Evolutionary conservation across 306 rosid genomes (phyloP), one percentile per base, ranked within the genome.

Genomic region (Trifolium repens): DNA sequence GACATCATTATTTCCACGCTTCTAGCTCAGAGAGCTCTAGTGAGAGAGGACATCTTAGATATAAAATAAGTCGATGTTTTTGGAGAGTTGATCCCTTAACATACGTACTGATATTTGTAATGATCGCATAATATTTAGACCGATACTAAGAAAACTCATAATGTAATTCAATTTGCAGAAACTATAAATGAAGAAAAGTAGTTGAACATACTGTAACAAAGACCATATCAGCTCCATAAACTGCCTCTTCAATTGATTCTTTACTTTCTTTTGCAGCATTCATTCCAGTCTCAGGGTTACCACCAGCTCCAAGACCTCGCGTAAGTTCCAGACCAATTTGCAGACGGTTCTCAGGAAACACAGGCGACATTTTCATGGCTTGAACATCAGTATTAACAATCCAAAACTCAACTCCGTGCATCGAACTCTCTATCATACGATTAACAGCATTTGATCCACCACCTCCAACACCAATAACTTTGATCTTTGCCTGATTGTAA

Each of bases 251-350:
- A 55, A 94, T 88, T 1, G 96, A 87, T 70, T 91, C 88, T 81
- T 75, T 86, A 84, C 98, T 94, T 79, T 94, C 98, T 73, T 94
- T 87, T 42, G 96, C 98, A 76, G 98, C 98, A 86, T 86, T 94
- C 98, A 94, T 94, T 67, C 98, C 98, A 70, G 92, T 89, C 67
- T 94, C 97, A 0, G 98, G 98, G 81, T 91, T 91, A 47, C 98
- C 98, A 82, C 98, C 98, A 3, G 98, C 98, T 14, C 98, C 98
- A 71, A 94, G 98, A 74, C 98, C 98, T 75, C 98, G 83, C 0
- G 98, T 94, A 82, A 91, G 97, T 86, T 91, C 98, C 71, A 83
- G 87, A 80, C 98, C 98, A 26, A 94, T 94, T 69, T 94, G 98
- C 66, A 94, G 76, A 57, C 97, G 88, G 74, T 94, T 89, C 65